Evolutionary conservation across 805 yeast genomes (phyloP), one percentile per base, ranked within the genome.

Genomic region (Clavispora santaluciae): DNA sequence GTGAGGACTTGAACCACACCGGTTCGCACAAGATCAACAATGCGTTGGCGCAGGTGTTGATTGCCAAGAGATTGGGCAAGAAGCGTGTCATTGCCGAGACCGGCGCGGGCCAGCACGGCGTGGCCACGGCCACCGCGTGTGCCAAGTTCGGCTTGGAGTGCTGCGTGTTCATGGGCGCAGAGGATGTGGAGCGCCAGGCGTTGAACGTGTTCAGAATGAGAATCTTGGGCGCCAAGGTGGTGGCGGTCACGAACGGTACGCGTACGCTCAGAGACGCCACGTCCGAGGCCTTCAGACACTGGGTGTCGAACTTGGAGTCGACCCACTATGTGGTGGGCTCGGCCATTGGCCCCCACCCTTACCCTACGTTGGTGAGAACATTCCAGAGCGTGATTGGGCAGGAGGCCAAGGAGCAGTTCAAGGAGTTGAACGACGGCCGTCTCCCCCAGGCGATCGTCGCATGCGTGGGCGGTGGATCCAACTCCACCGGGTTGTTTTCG

Each of bases 401-500:
- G 39, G 99, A 93, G 71, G 86, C 96, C 35, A 89, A 86, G 66
- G 83, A 86, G 63, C 96, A 93, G 68, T 90, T 90, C 69, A 79
- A 77, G 50, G 79, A 76, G 50, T 68, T 83, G 53, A 88, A 86
- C 63, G 69, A 78, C 46, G 95, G 95, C 30, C 82, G 79, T 55
- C 73, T 93, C 49, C 99, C 99, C 36, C 86, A 93, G 57, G 88
- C 90, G 15, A 80, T 93, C 31, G 96, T 93, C 47, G 99, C 99
- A 2, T 93, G 99, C 75, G 99, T 93, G 38, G 99, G 99, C 57
- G 99, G 99, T 58, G 99, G 99, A 41, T 88, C 96, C 15, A 93
- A 93, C 75, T 83, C 96, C 38, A 80, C 95, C 23, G 99, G 99
- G 63, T 80, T 91, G 78, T 93, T 93, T 66, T 81, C 88, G 17